Conservation (phyloP, 169 alveolate species). For the Cryptosporidium felis region DNA sequence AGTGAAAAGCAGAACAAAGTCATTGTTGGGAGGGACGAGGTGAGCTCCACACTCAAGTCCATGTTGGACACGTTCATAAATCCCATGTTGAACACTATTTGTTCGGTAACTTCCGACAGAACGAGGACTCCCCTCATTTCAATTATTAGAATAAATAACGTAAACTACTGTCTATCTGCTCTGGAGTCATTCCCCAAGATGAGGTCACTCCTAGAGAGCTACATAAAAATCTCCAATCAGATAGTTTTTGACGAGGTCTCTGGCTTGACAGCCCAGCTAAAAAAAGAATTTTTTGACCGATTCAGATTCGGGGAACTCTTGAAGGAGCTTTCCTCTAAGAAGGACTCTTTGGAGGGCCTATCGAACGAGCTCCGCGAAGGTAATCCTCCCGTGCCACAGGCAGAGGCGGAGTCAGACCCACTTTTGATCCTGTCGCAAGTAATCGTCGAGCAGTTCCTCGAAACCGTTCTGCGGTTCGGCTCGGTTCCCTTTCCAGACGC, state of each 20-base stretch:
- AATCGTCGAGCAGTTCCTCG: constrained; percentile 48
- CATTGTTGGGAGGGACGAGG: not conserved
- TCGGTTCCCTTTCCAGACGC: constrained; percentile 38
- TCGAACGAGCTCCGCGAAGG: not conserved
- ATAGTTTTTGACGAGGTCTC: not conserved
- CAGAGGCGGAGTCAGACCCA: not conserved
- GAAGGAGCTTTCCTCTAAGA: constrained; percentile 1
- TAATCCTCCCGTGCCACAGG: not conserved
- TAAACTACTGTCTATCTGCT: not conserved
- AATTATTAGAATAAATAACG: constrained; percentile 32
- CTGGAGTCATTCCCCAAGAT: not conserved
- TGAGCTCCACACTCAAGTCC: constrained; percentile 17
- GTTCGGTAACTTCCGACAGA: constrained; percentile 3
- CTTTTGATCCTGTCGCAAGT: constrained; percentile 58
- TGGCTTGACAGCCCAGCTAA: not conserved
- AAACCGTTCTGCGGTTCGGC: constrained; percentile 52
- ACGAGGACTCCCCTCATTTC: constrained; percentile 5
- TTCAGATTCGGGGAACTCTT: constrained; percentile 32
- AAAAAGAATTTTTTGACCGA: constrained; percentile 10
- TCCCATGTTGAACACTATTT: constrained; percentile 56
- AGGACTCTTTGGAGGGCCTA: too few relatives aligned
- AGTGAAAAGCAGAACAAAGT: too few relatives aligned
- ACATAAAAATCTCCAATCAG: constrained; percentile 18
- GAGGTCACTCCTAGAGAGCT: not conserved
- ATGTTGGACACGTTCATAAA: constrained; percentile 60